These are phyloP conservation scores for Solanum chaucha DNA, from an alignment of 257 asterid genomes.

Conservation along the genomic window DNA sequence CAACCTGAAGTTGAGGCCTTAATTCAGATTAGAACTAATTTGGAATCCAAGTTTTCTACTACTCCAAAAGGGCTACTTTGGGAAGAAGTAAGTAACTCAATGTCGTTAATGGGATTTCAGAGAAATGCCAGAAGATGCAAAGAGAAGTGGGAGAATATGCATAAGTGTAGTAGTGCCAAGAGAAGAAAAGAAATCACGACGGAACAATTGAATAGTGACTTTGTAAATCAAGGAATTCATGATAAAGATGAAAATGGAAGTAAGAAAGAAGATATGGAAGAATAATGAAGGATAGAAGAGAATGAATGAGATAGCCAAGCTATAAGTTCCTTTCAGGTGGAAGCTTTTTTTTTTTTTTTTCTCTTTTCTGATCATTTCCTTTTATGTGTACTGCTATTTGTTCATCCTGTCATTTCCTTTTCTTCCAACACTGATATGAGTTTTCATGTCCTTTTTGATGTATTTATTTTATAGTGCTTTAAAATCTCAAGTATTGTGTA, in stretches of 20 bases:
- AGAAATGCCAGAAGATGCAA: slow-evolving; percentile 45
- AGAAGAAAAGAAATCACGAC: slow-evolving; percentile 36
- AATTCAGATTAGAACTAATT: slow-evolving; percentile 23
- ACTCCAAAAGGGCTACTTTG: slow-evolving; percentile 9
- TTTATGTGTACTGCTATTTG: background rate
- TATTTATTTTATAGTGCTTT: background rate
- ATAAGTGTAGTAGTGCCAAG: slow-evolving; percentile 34
- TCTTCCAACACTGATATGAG: background rate
- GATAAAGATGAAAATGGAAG: background rate
- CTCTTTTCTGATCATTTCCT: background rate
- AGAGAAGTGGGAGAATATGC: slow-evolving; percentile 66
- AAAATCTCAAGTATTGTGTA: background rate
- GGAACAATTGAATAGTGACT: background rate
- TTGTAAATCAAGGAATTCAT: background rate
- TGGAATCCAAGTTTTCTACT: slow-evolving; percentile 7
- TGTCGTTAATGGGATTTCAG: slow-evolving; percentile 26
- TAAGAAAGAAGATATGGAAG: background rate
- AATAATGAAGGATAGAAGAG: background rate
- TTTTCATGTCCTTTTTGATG: background rate
- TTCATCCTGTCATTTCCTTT: background rate
- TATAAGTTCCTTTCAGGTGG: background rate
- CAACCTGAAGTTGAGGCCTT: slow-evolving; percentile 30
- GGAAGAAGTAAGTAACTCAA: slow-evolving; percentile 12
- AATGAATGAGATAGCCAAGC: background rate
- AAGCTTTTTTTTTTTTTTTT: background rate